phyloP scores from a whole-genome alignment of 2,329 filamentous ascomycete genomes.

The Penicillium sp. region DNA sequence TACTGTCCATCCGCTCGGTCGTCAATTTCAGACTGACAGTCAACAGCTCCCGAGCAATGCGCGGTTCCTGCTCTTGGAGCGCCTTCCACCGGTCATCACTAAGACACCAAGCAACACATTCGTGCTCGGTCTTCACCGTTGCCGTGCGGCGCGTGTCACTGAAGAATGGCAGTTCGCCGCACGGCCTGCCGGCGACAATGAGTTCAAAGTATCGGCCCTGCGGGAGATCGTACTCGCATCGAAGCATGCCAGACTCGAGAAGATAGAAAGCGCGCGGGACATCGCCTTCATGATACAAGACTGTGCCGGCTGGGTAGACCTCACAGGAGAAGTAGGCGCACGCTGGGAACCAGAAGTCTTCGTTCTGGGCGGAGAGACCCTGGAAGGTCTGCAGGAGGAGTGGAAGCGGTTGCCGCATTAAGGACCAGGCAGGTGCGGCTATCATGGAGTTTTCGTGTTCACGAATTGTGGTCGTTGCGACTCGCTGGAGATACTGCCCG shows the following conservation, averaged over 20 bases:
- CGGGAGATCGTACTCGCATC: constrained; percentile 85
- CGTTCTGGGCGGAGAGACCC: constrained; percentile 76
- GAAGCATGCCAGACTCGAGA: constrained; percentile 80
- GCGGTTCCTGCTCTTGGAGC: constrained; percentile 68
- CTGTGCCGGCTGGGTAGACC: constrained; percentile 65
- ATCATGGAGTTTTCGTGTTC: constrained; percentile 50
- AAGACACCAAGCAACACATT: constrained; percentile 80
- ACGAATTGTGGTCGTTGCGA: constrained; percentile 71
- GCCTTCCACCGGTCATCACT: constrained; percentile 67
- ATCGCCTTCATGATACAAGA: constrained; percentile 77
- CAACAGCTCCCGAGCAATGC: constrained; percentile 79
- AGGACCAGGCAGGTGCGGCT: constrained; percentile 68
- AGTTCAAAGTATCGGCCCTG: constrained; percentile 87
- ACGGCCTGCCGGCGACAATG: constrained; percentile 91
- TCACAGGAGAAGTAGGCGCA: constrained; percentile 70
- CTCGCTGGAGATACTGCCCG: constrained; percentile 70
- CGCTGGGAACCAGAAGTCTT: constrained; percentile 91
- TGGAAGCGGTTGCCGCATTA: constrained; percentile 84
- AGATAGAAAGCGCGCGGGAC: constrained; percentile 81
- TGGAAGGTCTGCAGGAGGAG: constrained; percentile 96
- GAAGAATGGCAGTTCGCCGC: constrained; percentile 95
- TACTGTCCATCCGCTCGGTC: constrained; percentile 81
- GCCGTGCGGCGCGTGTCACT: constrained; percentile 83
- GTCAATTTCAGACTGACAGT: constrained; percentile 89
- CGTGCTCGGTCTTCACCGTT: constrained; percentile 76